phyloP scores from a whole-genome alignment of 805 yeast genomes.

The Jamesozyma piceae region DNA sequence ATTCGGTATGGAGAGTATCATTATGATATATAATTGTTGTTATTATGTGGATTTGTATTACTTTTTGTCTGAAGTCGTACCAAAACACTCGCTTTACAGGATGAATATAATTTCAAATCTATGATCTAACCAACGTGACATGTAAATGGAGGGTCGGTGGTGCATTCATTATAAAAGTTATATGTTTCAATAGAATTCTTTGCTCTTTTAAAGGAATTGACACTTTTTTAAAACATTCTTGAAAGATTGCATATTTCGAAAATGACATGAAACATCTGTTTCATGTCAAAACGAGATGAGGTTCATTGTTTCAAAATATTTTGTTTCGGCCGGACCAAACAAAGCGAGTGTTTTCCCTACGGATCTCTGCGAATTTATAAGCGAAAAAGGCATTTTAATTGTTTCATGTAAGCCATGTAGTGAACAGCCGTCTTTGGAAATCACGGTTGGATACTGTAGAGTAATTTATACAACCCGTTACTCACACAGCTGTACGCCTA shows the following conservation, averaged over 20 bases:
- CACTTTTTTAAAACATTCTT: neutral
- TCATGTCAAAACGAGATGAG: slow-evolving; percentile 3
- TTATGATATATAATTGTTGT: neutral
- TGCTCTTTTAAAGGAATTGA: slow-evolving; percentile 1
- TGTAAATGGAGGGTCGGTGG: neutral
- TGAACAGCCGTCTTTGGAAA: no score
- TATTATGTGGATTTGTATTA: no score
- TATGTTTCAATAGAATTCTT: neutral
- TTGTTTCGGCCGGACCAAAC: neutral
- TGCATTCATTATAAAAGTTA: neutral
- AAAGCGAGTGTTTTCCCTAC: no score
- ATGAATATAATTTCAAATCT: neutral
- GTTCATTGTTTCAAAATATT: neutral
- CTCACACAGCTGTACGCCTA: no score
- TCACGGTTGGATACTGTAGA: no score
- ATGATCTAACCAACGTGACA: neutral
- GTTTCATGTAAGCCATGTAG: no score
- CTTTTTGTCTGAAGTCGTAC: neutral
- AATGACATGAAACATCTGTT: neutral
- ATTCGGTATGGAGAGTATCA: slow-evolving; percentile 7
- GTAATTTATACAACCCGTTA: no score
- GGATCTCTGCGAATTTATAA: no score
- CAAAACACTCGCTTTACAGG: neutral
- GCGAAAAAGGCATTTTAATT: no score
- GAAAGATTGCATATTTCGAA: neutral